Base-by-base conservation (phyloP, 2,329 filamentous ascomycete genomes). In the Akanthomyces muscarius region DNA sequence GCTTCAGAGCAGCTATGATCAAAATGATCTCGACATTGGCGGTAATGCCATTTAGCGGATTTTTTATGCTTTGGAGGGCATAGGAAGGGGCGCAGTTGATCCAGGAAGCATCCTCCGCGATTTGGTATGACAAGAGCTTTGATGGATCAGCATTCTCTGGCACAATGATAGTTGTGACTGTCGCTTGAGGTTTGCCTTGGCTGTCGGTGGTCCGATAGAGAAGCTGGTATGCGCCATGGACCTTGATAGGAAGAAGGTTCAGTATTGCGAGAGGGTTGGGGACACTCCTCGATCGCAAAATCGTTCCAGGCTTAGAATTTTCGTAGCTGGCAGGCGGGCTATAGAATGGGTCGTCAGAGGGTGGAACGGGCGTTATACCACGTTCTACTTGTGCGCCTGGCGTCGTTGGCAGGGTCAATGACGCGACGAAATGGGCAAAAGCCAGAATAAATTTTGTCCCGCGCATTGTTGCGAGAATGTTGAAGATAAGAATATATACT, bases 71-170 rank as follows among this genome's bases (percentile, higher is more conserved):
- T 21, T 55, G 30, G 25, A 75, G 67, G 2, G 70, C 65, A 61
- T 76, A 79, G 16, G 71, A 77, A 45, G 70, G 78, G 63, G 70
- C 71, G 1, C 69, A 67, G 11, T 79, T 73, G 5, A 77, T 67
- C 21, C 71, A 70, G 7, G 74, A 71, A 14, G 73, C 71, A 54
- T 78, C 71, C 47, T 75, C 71, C 0, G 76, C 71, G 3, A 75
- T 68, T 63, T 78, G 76, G 62, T 76, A 78, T 0, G 76, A 78
- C 1, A 79, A 65, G 1, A 78, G 64, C 28, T 63, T 30, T 16
- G 41, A 18, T 6, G 42, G 47, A 25, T 58, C 30, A 23, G 55
- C 55, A 28, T 58, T 36, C 18, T 58, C 44, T 6, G 55, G 55
- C 18, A 47, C 30, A 5, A 58, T 45, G 8, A 58, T 13, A 2